Percentiles rank a stretch among this genome's conserved stretches.
Evolutionary conservation across 2,329 filamentous ascomycete species (phyloP).

Genomic region (Trichoderma harzianum): DNA sequence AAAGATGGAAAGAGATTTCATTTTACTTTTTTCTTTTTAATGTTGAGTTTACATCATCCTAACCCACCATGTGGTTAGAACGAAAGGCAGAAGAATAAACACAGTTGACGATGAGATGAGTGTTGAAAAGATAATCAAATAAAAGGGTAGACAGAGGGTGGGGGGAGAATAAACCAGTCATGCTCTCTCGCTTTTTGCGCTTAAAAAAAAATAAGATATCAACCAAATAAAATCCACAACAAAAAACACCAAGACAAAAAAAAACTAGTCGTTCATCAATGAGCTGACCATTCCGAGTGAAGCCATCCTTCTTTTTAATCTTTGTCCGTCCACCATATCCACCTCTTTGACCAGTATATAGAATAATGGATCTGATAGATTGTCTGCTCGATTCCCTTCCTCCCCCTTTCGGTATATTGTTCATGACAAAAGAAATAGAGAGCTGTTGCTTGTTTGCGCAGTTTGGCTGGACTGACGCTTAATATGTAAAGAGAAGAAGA

Average conservation of each 20-base stretch:
- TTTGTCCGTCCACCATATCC: background rate
- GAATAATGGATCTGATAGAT: background rate
- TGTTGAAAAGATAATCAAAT: background rate
- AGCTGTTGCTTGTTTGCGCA: background rate
- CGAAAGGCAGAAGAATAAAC: background rate
- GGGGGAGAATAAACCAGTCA: background rate
- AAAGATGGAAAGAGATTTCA: background rate
- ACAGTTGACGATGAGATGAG: background rate
- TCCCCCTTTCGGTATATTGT: background rate
- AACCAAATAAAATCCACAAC: background rate
- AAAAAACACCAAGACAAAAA: background rate
- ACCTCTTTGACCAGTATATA: background rate
- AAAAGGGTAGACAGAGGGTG: background rate
- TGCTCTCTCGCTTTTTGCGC: slow-evolving; percentile 8
- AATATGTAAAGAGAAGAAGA: background rate
- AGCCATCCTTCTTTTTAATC: background rate
- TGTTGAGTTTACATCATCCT: background rate
- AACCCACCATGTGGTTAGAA: background rate
- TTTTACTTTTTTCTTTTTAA: background rate
- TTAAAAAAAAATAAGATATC: background rate
- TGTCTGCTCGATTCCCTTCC: background rate
- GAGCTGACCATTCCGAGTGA: background rate
- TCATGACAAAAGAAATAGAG: slow-evolving; percentile 8
- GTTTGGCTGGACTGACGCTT: background rate
- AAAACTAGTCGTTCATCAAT: slow-evolving; percentile 5